Evolutionary conservation across 176 grass and related monocot species (phyloP), one percentile per base, ranked within the genome.

Genomic region (Cenchrus purpureus): DNA sequence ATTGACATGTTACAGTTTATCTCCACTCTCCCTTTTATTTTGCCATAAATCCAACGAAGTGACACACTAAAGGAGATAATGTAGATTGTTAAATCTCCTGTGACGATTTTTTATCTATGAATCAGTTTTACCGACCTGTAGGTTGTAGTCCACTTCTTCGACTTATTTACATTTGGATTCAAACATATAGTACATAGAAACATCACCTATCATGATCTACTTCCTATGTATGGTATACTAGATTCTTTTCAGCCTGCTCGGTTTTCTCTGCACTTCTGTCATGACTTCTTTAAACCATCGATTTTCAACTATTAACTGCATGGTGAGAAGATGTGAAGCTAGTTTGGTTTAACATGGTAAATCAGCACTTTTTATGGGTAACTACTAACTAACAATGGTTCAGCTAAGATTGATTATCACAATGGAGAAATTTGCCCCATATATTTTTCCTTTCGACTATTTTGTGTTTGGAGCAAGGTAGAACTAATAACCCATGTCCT

Each of bases 131-230:
- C 48, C 25, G 5, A 51, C 8, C 14, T 48, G 28, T 28, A 44
- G 34, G 4, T 8, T 50, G 17, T 29, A 46, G 37, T 15, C 6
- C 42, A 68, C 61, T 19, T 69, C 20, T 82, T 77, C 0, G 0
- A 70, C 20, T 70, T 13, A 69, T 87, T 82, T 76, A 59, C 45
- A 50, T 77, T 61, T 69, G 46, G 63, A 56, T 82, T 83, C 64
- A 77, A 63, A 77, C 7, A n/a, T 71, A 43, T 61, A 48, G n/a
- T 20, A 16, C 7, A 59, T 37, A 50, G 73, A 57, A 85, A 77
- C 4, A 52, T 61, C 51, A 66, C 49, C 37, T 64, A n/a, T 11
- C 9, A 73, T 85, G n/a, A 40, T 72, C 25, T 65, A 46, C 58
- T 54, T 56, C 64, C 44, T 43, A n/a, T 73, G 57, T 74, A 73